phyloP scores from a whole-genome alignment of 306 rosid species.

The Amphicarpaea edgeworthii region DNA sequence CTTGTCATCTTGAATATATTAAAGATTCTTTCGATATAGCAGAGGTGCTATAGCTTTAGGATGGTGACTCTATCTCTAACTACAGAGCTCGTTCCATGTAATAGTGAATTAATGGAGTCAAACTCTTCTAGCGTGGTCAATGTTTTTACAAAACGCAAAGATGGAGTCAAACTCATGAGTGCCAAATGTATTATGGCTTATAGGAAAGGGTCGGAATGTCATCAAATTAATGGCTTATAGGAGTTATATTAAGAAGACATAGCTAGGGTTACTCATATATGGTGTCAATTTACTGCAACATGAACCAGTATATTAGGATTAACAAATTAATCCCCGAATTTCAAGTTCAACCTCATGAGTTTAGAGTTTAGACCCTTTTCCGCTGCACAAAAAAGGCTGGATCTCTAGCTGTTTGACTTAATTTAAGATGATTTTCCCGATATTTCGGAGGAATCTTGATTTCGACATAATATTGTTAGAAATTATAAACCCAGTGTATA shows the following conservation, averaged over 20 bases:
- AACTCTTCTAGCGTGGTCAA: background rate
- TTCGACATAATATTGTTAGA: background rate
- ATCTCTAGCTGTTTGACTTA: conserved; percentile 9
- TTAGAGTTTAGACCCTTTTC: background rate
- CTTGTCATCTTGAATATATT: background rate
- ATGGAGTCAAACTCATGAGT: too few relatives aligned
- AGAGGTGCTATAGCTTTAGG: background rate
- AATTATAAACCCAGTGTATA: background rate
- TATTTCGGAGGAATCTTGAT: conserved; percentile 24
- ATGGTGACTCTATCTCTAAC: background rate
- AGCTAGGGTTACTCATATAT: background rate
- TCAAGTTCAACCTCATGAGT: background rate
- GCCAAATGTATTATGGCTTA: too few relatives aligned
- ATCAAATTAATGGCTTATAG: too few relatives aligned
- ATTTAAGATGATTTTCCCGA: background rate
- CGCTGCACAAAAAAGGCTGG: background rate
- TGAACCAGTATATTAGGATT: background rate
- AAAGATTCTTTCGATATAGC: background rate
- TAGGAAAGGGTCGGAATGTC: too few relatives aligned
- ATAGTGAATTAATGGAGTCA: background rate
- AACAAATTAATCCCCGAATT: background rate
- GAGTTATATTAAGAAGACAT: too few relatives aligned
- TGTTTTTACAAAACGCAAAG: background rate
- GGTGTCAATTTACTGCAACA: background rate
- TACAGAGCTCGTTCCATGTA: too few relatives aligned